A percentile compares a stretch with the other conserved stretches of the same genome.
Conservation (phyloP, 306 rosid genomes). For the Sicyos edulis region DNA sequence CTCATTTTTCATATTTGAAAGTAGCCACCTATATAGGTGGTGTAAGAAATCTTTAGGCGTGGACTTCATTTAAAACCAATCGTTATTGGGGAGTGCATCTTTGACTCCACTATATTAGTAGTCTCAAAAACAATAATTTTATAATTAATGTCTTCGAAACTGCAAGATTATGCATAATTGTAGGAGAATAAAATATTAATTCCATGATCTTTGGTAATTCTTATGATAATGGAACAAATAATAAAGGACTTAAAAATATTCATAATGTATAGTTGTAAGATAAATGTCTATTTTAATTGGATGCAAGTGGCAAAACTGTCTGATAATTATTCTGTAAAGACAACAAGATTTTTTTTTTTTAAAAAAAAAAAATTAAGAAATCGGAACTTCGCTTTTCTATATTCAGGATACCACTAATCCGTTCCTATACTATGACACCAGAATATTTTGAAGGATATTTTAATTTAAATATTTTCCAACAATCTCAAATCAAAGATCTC, state of each 20-base stretch:
- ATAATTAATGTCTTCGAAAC: no score
- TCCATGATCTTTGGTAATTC: background rate
- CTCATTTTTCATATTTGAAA: no score
- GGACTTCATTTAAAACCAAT: background rate
- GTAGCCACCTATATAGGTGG: background rate
- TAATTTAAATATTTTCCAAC: no score
- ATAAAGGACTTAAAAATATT: background rate
- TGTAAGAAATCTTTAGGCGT: background rate
- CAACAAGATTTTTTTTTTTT: no score
- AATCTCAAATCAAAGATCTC: no score
- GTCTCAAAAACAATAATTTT: no score
- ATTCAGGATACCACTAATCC: no score
- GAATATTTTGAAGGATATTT: no score
- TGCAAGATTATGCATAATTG: background rate
- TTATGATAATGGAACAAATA: background rate
- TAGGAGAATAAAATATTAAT: background rate
- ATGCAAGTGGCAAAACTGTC: background rate
- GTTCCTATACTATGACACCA: no score
- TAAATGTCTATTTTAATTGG: background rate
- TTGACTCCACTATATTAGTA: background rate
- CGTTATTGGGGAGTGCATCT: background rate
- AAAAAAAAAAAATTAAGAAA: no score
- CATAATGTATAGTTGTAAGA: background rate
- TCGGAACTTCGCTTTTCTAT: no score
- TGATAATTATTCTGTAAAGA: conserved; percentile 3